A percentile compares a stretch with the other conserved stretches of the same genome.
Evolutionary conservation across 2,329 filamentous ascomycete genomes (phyloP).

Genomic region (Blastomyces emzantsi): DNA sequence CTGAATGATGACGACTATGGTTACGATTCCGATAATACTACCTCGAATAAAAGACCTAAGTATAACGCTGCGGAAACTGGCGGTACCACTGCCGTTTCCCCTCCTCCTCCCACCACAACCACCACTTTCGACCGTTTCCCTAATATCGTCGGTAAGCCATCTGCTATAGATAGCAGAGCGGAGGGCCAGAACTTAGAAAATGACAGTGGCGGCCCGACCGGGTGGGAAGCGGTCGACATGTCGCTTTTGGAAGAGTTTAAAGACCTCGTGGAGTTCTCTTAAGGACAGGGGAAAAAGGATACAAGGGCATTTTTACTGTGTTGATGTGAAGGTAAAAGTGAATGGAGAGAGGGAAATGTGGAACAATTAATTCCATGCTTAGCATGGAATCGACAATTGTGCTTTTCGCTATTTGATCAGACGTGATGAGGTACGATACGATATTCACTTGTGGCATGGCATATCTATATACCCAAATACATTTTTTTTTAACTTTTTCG

Average conservation of each 20-base stretch:
- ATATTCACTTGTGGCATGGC: neutral
- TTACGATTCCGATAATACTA: neutral
- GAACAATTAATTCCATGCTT: neutral
- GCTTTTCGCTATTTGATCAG: neutral
- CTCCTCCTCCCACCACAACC: neutral
- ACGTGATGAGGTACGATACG: no score
- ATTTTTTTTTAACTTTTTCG: neutral
- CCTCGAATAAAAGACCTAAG: neutral
- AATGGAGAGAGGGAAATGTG: neutral
- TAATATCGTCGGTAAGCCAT: neutral
- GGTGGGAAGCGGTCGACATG: conserved; percentile 33
- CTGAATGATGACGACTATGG: neutral
- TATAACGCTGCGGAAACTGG: neutral
- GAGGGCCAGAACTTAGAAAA: neutral
- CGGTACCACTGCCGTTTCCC: no score
- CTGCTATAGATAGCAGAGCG: no score
- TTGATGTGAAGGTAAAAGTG: neutral
- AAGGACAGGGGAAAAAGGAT: conserved; percentile 4
- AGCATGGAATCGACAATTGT: neutral
- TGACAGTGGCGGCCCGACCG: neutral
- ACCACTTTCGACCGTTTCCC: neutral
- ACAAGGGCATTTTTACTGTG: neutral
- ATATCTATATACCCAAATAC: neutral
- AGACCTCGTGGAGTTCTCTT: conserved; percentile 34
- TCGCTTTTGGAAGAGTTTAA: conserved; percentile 34